Evolutionary conservation across 2,329 filamentous ascomycete genomes (phyloP).

Genomic region (Scedosporium aurantiacum): DNA sequence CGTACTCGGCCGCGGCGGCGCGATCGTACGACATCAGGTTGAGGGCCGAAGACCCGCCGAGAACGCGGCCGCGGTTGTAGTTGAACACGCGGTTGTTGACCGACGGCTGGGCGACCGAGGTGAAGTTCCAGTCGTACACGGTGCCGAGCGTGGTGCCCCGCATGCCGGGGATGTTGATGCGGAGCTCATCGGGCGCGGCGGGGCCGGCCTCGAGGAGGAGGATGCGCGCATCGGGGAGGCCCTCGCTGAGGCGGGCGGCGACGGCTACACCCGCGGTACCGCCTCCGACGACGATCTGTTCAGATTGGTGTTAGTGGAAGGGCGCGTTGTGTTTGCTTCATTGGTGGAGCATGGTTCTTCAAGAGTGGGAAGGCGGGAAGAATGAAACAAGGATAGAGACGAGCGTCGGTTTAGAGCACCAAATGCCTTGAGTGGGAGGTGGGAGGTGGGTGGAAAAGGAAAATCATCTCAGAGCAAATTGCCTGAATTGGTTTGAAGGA

Average conservation of each 20-base stretch:
- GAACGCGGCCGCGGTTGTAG: conserved; percentile 34
- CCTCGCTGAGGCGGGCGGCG: conserved; percentile 20
- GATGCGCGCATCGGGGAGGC: conserved; percentile 18
- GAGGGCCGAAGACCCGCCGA: conserved; percentile 35
- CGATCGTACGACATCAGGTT: conserved; percentile 32
- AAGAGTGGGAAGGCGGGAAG: neutral
- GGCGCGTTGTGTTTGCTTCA: neutral
- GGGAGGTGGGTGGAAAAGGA: neutral
- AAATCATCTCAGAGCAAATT: neutral
- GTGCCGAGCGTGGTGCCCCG: conserved; percentile 18
- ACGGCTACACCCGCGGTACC: conserved; percentile 23
- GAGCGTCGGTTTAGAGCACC: neutral
- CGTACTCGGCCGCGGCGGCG: conserved; percentile 23
- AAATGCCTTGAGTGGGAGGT: neutral
- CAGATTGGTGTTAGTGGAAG: conserved; percentile 1
- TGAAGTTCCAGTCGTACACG: conserved; percentile 31
- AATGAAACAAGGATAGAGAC: too few relatives aligned
- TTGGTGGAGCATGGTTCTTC: neutral
- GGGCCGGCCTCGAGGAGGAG: conserved; percentile 20
- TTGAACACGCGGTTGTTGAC: conserved; percentile 27
- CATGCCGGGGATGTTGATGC: conserved; percentile 21
- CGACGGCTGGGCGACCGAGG: conserved; percentile 26
- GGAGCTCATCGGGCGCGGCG: conserved; percentile 16
- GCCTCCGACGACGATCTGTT: conserved; percentile 20
- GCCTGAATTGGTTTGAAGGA: neutral